Evolutionary conservation across 2,329 filamentous ascomycete species (phyloP), one percentile per base, ranked within the genome.

Genomic region (Macrophomina phaseolina): DNA sequence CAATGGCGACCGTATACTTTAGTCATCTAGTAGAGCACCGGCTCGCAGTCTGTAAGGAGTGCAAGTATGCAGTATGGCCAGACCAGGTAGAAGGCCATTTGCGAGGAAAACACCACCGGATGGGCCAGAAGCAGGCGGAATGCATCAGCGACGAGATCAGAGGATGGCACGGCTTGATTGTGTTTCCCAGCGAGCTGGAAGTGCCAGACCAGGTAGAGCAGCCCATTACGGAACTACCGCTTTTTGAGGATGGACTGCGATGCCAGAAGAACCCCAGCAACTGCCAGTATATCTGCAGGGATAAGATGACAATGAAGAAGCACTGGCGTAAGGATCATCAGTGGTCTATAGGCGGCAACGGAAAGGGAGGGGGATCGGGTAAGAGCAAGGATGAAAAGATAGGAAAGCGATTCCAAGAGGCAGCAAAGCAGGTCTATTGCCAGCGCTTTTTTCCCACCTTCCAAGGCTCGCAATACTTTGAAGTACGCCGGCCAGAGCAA

Each of bases 401-500:
- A 53, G 65, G 48, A 45, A 55, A 14, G 46, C 48, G 48, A 23
- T 51, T 51, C 2, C 48, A 30, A 51, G 48, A 51, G 14, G 53
- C 18, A 32, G 67, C 52, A 36, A 68, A 64, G 62, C 14, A 1
- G 14, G 52, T 71, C 2, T 16, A 65, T 62, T 68, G 46, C 53
- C 48, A 67, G 67, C 65, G 55, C 18, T 56, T 68, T 5, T 67
- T 68, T 34, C 36, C 60, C 42, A 28, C 52, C 32, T 36, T 65
- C 42, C 36, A 32, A 16, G 48, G 65, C 12, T 71, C 65, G 48
- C 55, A 65, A 66, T 68, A 68, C 64, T 67, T 69, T 38, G 36
- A 70, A 55, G 69, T 69, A 9, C 36, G 18, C 16, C 45, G 45
- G n/a, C 8, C 16, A 48, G 45, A 48, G 18, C 12, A n/a, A 48